Conservation (phyloP, 2,329 filamentous ascomycete genomes). For the Talaromyces rugulosus region DNA sequence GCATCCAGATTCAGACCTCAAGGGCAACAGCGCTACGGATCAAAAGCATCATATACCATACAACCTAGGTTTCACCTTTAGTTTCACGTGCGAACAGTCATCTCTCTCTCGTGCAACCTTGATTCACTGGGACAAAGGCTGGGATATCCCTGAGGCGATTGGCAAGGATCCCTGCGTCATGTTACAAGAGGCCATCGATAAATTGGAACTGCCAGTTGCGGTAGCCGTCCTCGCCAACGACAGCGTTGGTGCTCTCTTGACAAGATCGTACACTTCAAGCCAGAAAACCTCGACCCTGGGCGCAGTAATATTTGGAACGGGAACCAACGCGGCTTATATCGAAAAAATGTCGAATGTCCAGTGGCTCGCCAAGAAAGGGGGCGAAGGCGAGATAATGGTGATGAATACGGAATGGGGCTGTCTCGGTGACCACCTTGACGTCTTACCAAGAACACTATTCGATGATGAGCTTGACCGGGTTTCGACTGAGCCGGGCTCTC, state of each 20-base stretch:
- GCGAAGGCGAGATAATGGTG: conserved; percentile 14
- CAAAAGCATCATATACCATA: conserved; percentile 1
- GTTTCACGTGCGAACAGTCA: conserved; percentile 18
- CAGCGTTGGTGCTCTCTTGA: conserved; percentile 19
- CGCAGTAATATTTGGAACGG: conserved; percentile 20
- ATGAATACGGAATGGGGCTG: conserved; percentile 22
- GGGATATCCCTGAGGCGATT: conserved; percentile 20
- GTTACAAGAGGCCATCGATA: conserved; percentile 20
- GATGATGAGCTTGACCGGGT: conserved; percentile 16
- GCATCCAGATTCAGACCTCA: neutral
- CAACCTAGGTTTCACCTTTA: conserved; percentile 20
- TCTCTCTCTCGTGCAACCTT: conserved; percentile 19
- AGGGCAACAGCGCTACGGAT: neutral
- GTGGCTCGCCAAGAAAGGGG: neutral
- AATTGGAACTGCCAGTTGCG: conserved; percentile 14
- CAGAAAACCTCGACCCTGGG: conserved; percentile 13
- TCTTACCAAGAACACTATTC: conserved; percentile 17
- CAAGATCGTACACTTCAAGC: conserved; percentile 14
- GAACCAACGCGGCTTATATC: conserved; percentile 20
- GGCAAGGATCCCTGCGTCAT: conserved; percentile 18
- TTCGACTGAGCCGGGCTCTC: conserved; percentile 14
- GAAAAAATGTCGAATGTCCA: conserved; percentile 14
- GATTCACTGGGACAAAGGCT: conserved; percentile 20
- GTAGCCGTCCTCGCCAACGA: conserved; percentile 20
- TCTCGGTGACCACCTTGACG: conserved; percentile 16